These are phyloP conservation scores for Colletotrichum sidae DNA, from an alignment of 2,329 filamentous ascomycete species.

Conservation along the genomic window DNA sequence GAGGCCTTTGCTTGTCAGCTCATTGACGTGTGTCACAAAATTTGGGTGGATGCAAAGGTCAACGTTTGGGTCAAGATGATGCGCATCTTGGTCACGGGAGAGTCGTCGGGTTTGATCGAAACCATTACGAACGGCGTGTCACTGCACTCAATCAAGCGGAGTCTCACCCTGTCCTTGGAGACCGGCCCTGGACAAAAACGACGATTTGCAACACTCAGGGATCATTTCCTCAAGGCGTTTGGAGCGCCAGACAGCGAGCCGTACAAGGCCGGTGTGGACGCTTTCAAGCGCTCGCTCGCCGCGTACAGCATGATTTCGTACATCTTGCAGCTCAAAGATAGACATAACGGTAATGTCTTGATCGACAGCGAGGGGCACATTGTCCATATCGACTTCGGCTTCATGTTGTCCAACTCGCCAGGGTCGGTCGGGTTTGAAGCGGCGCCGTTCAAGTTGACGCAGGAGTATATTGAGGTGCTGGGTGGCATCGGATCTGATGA, in stretches of 20 bases:
- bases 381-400: slow-evolving; percentile 90
- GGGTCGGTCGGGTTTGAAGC: slow-evolving; percentile 88
- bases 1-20: slow-evolving; percentile 90
- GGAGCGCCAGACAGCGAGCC: slow-evolving; percentile 76
- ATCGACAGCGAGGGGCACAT: slow-evolving; percentile 89
- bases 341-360: slow-evolving; percentile 88
- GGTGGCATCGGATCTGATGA: slow-evolving; percentile 77
- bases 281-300: slow-evolving; percentile 84
- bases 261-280: slow-evolving; percentile 78
- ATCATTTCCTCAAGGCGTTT: slow-evolving; percentile 86
- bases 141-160: slow-evolving; percentile 86
- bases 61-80: slow-evolving; percentile 91
- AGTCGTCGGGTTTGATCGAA: slow-evolving; percentile 86
- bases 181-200: slow-evolving; percentile 73
- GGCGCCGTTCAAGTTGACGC: slow-evolving; percentile 86
- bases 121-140: slow-evolving; percentile 91
- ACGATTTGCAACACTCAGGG: slow-evolving; percentile 82
- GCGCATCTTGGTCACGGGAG: slow-evolving; percentile 87
- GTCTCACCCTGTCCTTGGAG: slow-evolving; percentile 81
- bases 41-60: slow-evolving; percentile 80
- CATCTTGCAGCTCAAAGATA: slow-evolving; percentile 84
- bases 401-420: slow-evolving; percentile 89
- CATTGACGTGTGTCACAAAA: slow-evolving; percentile 83
- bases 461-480: slow-evolving; percentile 87
- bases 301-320: slow-evolving; percentile 90